Percentiles rank a stretch among this genome's conserved stretches.
Evolutionary conservation across 305 asterid genomes (phyloP).

Genomic region (Fraxinus platypoda): DNA sequence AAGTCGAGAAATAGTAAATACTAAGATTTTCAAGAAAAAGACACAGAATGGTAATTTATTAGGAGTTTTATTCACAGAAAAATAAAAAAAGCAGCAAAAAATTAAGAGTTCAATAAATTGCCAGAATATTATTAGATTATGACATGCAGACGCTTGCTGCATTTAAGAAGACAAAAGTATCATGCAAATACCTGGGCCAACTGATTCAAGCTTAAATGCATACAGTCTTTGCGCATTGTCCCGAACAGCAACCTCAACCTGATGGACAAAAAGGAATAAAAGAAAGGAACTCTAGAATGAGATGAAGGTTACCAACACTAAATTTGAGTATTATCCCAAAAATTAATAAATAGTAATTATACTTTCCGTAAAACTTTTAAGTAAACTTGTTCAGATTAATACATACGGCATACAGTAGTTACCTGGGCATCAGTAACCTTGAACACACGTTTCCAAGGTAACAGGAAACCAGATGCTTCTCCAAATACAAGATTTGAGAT

Average conservation of each 20-base stretch:
- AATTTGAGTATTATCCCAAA: conserved; percentile 6
- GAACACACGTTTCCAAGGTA: conserved; percentile 99
- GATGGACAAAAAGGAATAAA: conserved; percentile 23
- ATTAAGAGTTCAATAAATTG: neutral
- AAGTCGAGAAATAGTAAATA: conserved; percentile 12
- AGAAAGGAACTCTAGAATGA: conserved; percentile 9
- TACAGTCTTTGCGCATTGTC: conserved; percentile 90
- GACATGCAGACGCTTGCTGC: neutral
- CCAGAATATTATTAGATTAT: conserved; percentile 16
- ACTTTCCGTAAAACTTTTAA: neutral
- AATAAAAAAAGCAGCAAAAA: conserved; percentile 15
- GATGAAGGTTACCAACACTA: neutral
- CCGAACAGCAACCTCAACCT: conserved; percentile 95
- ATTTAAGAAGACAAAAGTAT: conserved; percentile 14
- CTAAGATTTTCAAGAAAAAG: neutral
- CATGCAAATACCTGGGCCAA: conserved; percentile 54
- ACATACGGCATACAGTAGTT: conserved; percentile 16
- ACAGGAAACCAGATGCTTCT: conserved; percentile 83
- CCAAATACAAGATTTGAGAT: conserved; percentile 97
- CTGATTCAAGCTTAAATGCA: conserved; percentile 60
- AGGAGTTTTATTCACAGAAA: conserved; percentile 2
- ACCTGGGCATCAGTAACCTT: conserved; percentile 95
- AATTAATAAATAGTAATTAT: neutral
- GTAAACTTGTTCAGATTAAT: conserved; percentile 11
- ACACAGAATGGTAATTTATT: neutral